phyloP scores from a whole-genome alignment of 148 eudicot species.

The Linanthus parryae region DNA sequence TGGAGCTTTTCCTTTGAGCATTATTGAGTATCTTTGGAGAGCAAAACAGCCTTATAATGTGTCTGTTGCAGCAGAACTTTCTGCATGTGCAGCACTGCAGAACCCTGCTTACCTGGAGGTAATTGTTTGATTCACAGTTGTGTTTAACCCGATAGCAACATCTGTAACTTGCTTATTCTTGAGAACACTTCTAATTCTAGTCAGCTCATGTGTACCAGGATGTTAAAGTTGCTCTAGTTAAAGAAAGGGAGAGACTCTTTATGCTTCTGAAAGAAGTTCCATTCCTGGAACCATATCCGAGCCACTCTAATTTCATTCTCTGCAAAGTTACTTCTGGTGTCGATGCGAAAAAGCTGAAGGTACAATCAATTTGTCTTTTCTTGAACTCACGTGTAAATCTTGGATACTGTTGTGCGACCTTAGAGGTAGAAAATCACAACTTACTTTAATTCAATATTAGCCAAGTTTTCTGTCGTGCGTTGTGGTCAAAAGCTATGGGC shows the following conservation, averaged over 20 bases:
- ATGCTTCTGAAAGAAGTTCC: conserved; percentile 76
- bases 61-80: conserved; percentile 95
- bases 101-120: conserved; percentile 83
- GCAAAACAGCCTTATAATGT: conserved; percentile 97
- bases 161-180: too few relatives aligned
- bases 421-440: too few relatives aligned
- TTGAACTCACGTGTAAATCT: too few relatives aligned
- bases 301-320: conserved; percentile 90
- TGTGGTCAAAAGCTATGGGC: too few relatives aligned
- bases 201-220: conserved; percentile 32
- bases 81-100: conserved; percentile 92
- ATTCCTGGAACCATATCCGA: conserved; percentile 80
- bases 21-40: conserved; percentile 86
- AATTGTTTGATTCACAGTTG: conserved; percentile 1
- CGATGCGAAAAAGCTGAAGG: conserved; percentile 97
- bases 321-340: conserved; percentile 74
- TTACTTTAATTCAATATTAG: too few relatives aligned
- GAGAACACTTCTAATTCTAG: conserved; percentile 9
- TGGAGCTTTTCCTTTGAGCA: conserved; percentile 93
- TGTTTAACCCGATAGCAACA: too few relatives aligned
- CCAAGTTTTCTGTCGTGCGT: too few relatives aligned
- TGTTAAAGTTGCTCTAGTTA: conserved; percentile 79
- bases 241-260: conserved; percentile 76
- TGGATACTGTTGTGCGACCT: too few relatives aligned
- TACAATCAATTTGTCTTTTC: conserved; percentile 12